These are phyloP conservation scores for Viridothelium virens DNA, from an alignment of 495 filamentous ascomycete genomes.

Conservation along the genomic window DNA sequence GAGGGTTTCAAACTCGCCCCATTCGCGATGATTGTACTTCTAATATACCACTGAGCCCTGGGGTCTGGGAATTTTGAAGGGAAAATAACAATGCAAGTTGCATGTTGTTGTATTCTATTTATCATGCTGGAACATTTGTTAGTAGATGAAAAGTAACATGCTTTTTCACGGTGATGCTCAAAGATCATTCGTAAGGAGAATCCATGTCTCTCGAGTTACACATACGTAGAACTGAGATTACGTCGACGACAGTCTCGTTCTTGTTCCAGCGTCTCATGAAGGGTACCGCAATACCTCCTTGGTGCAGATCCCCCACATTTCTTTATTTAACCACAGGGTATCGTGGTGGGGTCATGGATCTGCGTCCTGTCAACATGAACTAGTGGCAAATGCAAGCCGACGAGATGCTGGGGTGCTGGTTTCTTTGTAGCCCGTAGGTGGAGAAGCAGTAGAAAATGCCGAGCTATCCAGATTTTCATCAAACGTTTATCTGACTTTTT, in stretches of 20 bases:
- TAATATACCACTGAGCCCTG: background rate
- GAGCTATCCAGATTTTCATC: background rate
- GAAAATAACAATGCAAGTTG: too few species aligned
- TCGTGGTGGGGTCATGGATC: background rate
- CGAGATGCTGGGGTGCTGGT: background rate
- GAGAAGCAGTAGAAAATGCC: background rate
- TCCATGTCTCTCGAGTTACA: too few species aligned
- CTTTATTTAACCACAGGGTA: background rate
- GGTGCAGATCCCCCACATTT: slow-evolving; percentile 4
- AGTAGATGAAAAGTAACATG: too few species aligned
- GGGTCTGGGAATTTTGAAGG: background rate
- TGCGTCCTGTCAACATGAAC: background rate
- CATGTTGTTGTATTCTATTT: too few species aligned
- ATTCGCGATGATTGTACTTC: background rate
- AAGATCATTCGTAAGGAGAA: too few species aligned
- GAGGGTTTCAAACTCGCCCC: background rate
- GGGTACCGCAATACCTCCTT: background rate
- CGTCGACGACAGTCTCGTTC: background rate
- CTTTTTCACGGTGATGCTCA: too few species aligned
- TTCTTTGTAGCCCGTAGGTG: background rate
- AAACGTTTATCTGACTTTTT: background rate
- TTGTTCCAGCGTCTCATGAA: background rate
- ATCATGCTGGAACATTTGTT: too few species aligned
- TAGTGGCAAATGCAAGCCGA: background rate
- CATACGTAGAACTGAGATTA: background rate